Base-by-base conservation (phyloP, 371 early-diverging fungal genomes). In the Scutellospora calospora region DNA sequence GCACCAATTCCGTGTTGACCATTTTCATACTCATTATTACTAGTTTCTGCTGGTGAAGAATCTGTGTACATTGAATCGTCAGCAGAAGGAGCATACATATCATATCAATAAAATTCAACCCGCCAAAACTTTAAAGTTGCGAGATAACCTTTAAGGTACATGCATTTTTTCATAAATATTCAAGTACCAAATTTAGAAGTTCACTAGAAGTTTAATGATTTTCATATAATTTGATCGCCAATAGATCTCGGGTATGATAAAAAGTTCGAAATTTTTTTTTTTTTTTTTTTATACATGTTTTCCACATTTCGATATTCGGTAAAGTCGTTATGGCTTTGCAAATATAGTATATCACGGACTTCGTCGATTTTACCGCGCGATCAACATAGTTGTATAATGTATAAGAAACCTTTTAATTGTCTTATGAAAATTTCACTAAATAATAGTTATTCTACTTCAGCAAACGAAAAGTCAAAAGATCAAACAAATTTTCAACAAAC, bases 41-140 rank as follows among this genome's bases (percentile, higher is more conserved):
- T 69, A 20, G 66, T 66, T 35, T 66, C 66, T n/a, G 66, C 66
- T 38, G 69, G 69, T 38, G 69, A 69, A 45, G 69, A 69, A 41
- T 69, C 69, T 25, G 69, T 41, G 41, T 41, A 69, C 69, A 25
- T 45, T 22, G 69, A 41, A 69, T 69, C 38, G 25, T 69, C 69
- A 9, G 35, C 33, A 27, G 45, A 45, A 11, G 45, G 45, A 11
- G 45, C 45, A 45, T 45, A 45, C 45, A 45, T 45, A 45, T 45
- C 45, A 45, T 45, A 45, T 45, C 9, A 45, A 45, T 11, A 11
- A 45, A n/a, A n/a, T n/a, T n/a, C 45, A 45, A 45, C 45, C 45
- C 45, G 45, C 45, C 45, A 45, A 45, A 45, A 45, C 1, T 45
- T 11, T 12, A n/a, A 45, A 45, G 45, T 12, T 45, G 45, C 45